A percentile compares a stretch with the other conserved stretches of the same genome.
phyloP scores from a whole-genome alignment of 1,284 basidiomycete genomes.

The Moesziomyces aphidis region DNA sequence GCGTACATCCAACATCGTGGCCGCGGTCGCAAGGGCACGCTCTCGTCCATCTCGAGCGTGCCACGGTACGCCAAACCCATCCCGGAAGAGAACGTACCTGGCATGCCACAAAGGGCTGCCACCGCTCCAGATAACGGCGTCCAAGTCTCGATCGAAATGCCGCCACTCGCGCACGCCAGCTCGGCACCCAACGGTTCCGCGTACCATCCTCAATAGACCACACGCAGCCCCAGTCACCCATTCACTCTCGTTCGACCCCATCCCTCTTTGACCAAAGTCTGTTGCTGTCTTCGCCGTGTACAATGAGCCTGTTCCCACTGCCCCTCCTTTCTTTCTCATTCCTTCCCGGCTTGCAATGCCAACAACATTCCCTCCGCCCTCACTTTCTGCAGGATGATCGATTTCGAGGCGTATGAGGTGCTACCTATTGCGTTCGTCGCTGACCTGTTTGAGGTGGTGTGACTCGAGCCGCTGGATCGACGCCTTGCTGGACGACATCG shows the following conservation, averaged over 20 bases:
- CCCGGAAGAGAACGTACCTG: constrained; percentile 5
- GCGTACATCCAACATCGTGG: not conserved
- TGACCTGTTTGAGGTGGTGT: constrained; percentile 33
- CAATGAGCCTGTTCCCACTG: not conserved
- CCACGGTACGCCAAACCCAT: constrained; percentile 19
- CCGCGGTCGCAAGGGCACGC: constrained; percentile 11
- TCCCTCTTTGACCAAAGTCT: not conserved
- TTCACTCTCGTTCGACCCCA: too few species aligned
- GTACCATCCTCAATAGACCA: not conserved
- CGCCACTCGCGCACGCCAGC: not conserved
- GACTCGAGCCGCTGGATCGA: constrained; percentile 24
- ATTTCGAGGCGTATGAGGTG: not conserved
- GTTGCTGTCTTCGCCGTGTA: not conserved
- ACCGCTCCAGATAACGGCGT: constrained; percentile 15
- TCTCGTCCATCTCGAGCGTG: constrained; percentile 22
- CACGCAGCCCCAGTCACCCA: too few species aligned
- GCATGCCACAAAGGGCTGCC: constrained; percentile 8
- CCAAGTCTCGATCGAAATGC: constrained; percentile 27
- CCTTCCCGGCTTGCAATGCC: constrained; percentile 4
- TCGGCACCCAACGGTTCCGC: not conserved
- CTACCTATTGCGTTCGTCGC: constrained; percentile 6
- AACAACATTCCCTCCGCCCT: constrained; percentile 15
- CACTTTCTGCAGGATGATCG: too few species aligned
- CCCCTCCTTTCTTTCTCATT: not conserved
- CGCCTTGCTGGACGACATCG: constrained; percentile 10